Conservation (phyloP, 495 filamentous ascomycete genomes). For the Umbilicaria muhlenbergii region DNA sequence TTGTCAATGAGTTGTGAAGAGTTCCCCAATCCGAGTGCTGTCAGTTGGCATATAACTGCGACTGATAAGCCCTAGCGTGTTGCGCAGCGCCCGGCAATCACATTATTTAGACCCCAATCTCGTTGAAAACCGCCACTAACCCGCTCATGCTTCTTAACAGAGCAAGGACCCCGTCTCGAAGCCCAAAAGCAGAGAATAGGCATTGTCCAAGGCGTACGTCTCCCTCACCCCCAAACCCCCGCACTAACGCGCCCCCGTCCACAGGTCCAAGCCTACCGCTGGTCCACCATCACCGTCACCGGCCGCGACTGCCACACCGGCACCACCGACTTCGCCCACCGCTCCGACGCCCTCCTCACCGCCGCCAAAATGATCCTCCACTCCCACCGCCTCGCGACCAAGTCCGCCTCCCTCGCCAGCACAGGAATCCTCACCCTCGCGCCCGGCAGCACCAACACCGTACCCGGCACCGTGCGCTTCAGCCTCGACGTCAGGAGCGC, state of each 20-base stretch:
- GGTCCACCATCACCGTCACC: slow-evolving; percentile 50
- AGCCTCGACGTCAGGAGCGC: slow-evolving; percentile 56
- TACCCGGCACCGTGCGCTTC: slow-evolving; percentile 54
- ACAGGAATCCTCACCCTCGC: slow-evolving; percentile 55
- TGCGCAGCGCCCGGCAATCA: too few relatives aligned
- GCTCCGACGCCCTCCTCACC: slow-evolving; percentile 48
- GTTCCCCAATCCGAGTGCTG: too few relatives aligned
- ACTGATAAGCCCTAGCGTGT: too few relatives aligned
- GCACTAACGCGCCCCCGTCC: too few relatives aligned
- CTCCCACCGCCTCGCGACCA: slow-evolving; percentile 44
- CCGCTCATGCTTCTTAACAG: slow-evolving; percentile 11
- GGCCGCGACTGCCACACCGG: slow-evolving; percentile 62
- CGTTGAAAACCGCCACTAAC: background rate
- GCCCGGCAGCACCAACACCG: slow-evolving; percentile 60
- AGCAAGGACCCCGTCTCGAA: slow-evolving; percentile 62
- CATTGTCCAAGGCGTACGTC: slow-evolving; percentile 46
- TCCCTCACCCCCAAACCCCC: too few relatives aligned
- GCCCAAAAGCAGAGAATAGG: slow-evolving; percentile 45
- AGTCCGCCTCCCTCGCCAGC: slow-evolving; percentile 41
- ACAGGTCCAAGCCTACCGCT: slow-evolving; percentile 40
- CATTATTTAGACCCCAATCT: too few relatives aligned
- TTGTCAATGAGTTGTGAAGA: too few relatives aligned
- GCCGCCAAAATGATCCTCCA: slow-evolving; percentile 54
- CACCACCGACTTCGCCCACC: slow-evolving; percentile 44
- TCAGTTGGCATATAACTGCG: too few relatives aligned